Evolutionary conservation across 352 stramenopile species (phyloP), one percentile per base, ranked within the genome.

Genomic region (Phytophthora ohioensis): DNA sequence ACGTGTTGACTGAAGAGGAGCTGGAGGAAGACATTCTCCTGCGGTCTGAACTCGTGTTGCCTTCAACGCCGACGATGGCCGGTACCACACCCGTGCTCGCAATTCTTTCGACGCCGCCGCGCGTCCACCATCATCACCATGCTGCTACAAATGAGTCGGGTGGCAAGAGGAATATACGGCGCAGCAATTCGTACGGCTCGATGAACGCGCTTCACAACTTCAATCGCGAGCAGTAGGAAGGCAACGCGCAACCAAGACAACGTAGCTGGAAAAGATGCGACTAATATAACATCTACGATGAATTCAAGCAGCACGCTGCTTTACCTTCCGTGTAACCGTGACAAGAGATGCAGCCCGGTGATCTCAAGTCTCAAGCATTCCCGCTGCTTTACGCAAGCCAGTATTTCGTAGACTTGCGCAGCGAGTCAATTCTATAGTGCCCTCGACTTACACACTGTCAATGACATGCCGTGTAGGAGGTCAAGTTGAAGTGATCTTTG

Each of bases 61-160:
- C 83, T 8, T 81, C 84, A 46, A 92, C 87, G 41, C 82, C 83
- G 13, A 87, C 79, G 17, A 90, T 90, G 75, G 86, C 82, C 3
- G 77, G 78, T 27, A 72, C 72, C 46, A 88, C 79, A 42, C 85
- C 83, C 1, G 77, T 91, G 11, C 58, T 90, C 38, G 86, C 83
- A 6, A 86, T 81, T 52, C 71, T 92, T 42, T 84, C 78, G 47
- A 91, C 82, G 10, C 78, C 86, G 2, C 73, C 76, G 53, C 82
- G 87, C 8, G 47, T 82, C n/a, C 70, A 82, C 42, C 78, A 76
- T n/a, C 80, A 78, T 56, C 57, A 76, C 17, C 36, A 62, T 12
- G 11, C 10, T 55, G 27, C 13, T 38, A 15, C 48, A 34, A 49
- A 34, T 48, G 69, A 68, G 9, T 8, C 55, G 2, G 35, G 27